Evolutionary conservation across 257 asterid genomes (phyloP).

Genomic region (Salvia rosmarinus): DNA sequence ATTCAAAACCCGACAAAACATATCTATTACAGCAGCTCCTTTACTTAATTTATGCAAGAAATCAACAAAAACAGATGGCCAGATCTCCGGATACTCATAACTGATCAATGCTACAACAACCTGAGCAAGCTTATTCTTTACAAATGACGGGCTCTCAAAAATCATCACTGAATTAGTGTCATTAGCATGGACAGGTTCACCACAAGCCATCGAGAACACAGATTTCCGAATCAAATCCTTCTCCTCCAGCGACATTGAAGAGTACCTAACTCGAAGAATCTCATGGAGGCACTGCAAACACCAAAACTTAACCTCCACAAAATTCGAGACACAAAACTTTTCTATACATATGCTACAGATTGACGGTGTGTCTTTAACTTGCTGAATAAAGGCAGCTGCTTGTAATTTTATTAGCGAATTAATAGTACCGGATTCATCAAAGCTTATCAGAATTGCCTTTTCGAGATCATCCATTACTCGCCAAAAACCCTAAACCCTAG

Average conservation of each 20-base stretch:
- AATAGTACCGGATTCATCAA: slow-evolving; percentile 78
- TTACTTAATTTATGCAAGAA: slow-evolving; percentile 69
- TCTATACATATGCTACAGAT: slow-evolving; percentile 78
- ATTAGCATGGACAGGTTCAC: slow-evolving; percentile 58
- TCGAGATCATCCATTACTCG: slow-evolving; percentile 88
- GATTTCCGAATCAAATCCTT: slow-evolving; percentile 72
- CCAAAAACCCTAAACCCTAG: slow-evolving; percentile 55
- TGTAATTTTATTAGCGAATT: slow-evolving; percentile 66
- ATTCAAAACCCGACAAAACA: slow-evolving; percentile 88
- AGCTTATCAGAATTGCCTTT: slow-evolving; percentile 82
- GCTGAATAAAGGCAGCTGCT: slow-evolving; percentile 72
- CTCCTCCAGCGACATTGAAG: slow-evolving; percentile 72
- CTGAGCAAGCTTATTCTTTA: slow-evolving; percentile 94
- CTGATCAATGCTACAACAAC: slow-evolving; percentile 78
- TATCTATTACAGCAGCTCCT: slow-evolving; percentile 78
- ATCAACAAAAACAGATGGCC: slow-evolving; percentile 91
- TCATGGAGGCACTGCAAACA: slow-evolving; percentile 87
- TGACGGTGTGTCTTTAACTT: slow-evolving; percentile 67
- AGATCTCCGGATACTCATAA: slow-evolving; percentile 76
- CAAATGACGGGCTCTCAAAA: slow-evolving; percentile 77
- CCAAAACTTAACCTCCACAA: slow-evolving; percentile 93
- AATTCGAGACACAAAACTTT: slow-evolving; percentile 58
- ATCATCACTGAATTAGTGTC: slow-evolving; percentile 50
- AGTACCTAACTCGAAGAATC: slow-evolving; percentile 62
- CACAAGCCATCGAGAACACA: slow-evolving; percentile 72